Percentiles rank a stretch among this genome's conserved stretches.
Conservation (phyloP, 148 eudicot genomes). For the Rhododendron molle region DNA sequence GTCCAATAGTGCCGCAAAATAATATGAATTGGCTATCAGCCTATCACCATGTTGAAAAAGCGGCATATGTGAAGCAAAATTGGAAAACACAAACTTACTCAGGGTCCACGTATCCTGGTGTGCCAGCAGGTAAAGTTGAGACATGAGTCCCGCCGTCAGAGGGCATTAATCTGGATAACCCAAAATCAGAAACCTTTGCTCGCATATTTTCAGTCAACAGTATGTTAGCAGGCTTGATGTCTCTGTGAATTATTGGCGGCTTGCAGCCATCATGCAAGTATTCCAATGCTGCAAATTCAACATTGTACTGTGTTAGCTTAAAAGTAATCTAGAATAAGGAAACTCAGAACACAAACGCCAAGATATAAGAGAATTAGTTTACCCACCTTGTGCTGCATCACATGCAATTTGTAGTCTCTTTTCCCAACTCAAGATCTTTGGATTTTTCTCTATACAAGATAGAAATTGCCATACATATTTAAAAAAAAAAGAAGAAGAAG, state of each 20-base stretch:
- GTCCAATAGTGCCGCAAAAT: neutral
- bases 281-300: neutral
- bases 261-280: constrained; percentile 6
- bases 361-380: neutral
- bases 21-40: neutral
- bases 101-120: neutral
- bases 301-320: neutral
- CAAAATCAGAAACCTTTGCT: constrained; percentile 7
- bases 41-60: neutral
- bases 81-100: neutral
- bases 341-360: neutral
- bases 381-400: neutral
- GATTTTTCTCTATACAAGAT: neutral
- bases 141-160: neutral
- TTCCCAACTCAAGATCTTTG: neutral
- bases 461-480: neutral
- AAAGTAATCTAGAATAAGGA: neutral
- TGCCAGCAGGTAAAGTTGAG: neutral
- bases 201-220: neutral
- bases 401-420: neutral
- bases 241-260: constrained; percentile 14
- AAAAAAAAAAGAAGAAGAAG: no score
- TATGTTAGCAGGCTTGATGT: constrained; percentile 7
- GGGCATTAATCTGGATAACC: constrained; percentile 2
- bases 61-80: neutral